Evolutionary conservation across 192 early-diverging fungal genomes (phyloP), one percentile per base, ranked within the genome.

Genomic region (Coemansia sp.): DNA sequence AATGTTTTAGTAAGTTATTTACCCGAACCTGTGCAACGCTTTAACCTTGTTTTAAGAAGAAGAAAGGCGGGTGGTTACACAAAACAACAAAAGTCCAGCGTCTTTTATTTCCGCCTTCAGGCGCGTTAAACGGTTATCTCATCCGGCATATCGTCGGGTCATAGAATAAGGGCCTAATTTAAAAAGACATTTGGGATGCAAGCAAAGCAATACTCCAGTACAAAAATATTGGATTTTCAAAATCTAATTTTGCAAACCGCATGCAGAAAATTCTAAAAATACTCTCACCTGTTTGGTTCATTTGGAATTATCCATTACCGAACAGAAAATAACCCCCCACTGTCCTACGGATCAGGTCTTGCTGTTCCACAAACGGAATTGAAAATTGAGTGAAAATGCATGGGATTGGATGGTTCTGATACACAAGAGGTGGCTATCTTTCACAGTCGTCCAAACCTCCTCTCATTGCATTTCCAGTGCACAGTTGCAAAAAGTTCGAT

Each of bases 331-430:
- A 32, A 32, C 32, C 32, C 32, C 32, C 32, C 32, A 32, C 32
- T 32, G 32, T 32, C 32, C 32, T 32, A 2, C 32, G 32, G 32
- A 32, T 32, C 32, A 32, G 43, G 13, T 45, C 13, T 45, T 26
- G 51, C 51, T 22, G 51, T 54, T 12, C 21, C 51, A 54, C 51
- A 54, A 54, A 54, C 9, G 19, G 19, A 54, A 54, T 26, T 54
- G 26, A 22, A 54, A 19, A 26, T 2, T 8, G 8, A 8, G 22
- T 8, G 22, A 54, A 54, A 26, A 15, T 6, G 8, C 8, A 2
- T 13, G 26, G 51, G 22, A 54, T 54, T 54, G 51, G 51, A 54
- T 12, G 22, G 51, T 21, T 54, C 51, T 45, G 13, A 8, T 26
- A 54, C 51, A 26, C 51, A 54, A 54, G 51, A 21, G 26, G 13